phyloP scores from a whole-genome alignment of 2,329 filamentous ascomycete species.

The Aspergillus japonicus region DNA sequence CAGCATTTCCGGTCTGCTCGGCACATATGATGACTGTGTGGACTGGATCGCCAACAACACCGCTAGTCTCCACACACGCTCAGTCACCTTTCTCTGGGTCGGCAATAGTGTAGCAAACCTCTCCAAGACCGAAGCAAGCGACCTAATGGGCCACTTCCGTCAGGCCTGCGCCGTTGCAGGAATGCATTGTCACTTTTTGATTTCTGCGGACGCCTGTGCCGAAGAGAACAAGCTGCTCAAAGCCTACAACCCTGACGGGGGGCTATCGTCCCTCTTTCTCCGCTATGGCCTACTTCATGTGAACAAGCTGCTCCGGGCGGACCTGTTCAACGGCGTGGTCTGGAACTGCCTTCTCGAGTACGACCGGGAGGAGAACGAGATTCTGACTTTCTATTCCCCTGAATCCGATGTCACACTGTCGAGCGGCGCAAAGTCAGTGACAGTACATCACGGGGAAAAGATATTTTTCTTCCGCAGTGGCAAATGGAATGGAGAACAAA shows the following conservation, averaged over 20 bases:
- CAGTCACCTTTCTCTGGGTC: constrained; percentile 6
- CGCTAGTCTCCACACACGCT: background rate
- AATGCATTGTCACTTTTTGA: background rate
- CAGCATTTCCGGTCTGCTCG: constrained; percentile 1
- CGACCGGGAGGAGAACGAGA: background rate
- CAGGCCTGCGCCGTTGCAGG: background rate
- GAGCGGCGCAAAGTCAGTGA: background rate
- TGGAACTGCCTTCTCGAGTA: background rate
- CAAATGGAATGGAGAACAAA: background rate
- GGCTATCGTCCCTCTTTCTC: background rate
- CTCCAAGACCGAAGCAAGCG: background rate
- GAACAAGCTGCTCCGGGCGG: background rate
- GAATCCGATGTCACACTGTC: background rate
- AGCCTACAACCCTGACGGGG: background rate
- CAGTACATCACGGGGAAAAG: background rate
- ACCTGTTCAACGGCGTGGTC: background rate
- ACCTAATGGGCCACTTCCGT: background rate
- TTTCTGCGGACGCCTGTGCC: background rate
- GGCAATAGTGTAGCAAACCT: constrained; percentile 9
- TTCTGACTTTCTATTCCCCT: background rate
- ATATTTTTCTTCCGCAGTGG: background rate
- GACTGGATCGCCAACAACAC: background rate
- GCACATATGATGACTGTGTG: constrained; percentile 9
- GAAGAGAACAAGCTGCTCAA: background rate
- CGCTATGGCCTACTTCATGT: background rate